These are phyloP conservation scores for Ustilago tritici DNA, from an alignment of 1,284 basidiomycete species.

Conservation along the genomic window DNA sequence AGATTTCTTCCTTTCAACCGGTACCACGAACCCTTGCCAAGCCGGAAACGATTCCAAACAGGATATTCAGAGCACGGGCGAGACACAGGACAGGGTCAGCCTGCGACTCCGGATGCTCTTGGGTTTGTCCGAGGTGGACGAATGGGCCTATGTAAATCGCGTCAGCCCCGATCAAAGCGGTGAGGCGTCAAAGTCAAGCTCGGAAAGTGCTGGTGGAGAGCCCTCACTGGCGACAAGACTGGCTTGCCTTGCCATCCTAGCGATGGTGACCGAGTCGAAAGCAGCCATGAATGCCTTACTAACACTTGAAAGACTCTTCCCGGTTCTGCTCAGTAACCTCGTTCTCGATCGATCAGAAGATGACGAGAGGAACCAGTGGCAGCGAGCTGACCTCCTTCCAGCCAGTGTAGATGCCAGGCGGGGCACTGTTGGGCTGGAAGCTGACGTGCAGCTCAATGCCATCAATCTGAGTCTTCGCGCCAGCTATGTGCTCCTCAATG, in stretches of 20 bases:
- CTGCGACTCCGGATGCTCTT: conserved; percentile 37
- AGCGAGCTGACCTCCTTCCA: conserved; percentile 30
- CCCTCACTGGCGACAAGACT: conserved; percentile 34
- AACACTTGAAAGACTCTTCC: conserved; percentile 31
- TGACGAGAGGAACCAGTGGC: conserved; percentile 23
- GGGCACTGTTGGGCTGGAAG: conserved; percentile 6
- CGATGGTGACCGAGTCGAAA: conserved; percentile 35
- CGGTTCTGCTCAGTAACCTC: conserved; percentile 15
- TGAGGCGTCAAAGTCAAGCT: neutral
- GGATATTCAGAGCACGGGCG: neutral
- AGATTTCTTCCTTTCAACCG: conserved; percentile 16
- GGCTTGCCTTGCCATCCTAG: conserved; percentile 33
- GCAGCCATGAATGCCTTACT: conserved; percentile 13
- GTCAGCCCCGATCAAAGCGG: neutral
- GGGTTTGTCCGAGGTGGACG: conserved; percentile 34
- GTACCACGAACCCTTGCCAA: neutral
- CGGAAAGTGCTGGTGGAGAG: conserved; percentile 19
- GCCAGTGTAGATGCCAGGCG: neutral
- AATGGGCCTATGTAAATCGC: conserved; percentile 21
- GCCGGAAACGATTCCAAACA: neutral
- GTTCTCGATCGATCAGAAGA: conserved; percentile 36
- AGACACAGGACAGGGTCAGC: conserved; percentile 18
- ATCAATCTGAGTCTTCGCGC: conserved; percentile 39
- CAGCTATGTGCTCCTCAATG: conserved; percentile 34
- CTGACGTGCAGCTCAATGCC: conserved; percentile 28